These are phyloP conservation scores for Phyllosticta paracitricarpa DNA, from an alignment of 2,329 filamentous ascomycete species.

Conservation along the genomic window DNA sequence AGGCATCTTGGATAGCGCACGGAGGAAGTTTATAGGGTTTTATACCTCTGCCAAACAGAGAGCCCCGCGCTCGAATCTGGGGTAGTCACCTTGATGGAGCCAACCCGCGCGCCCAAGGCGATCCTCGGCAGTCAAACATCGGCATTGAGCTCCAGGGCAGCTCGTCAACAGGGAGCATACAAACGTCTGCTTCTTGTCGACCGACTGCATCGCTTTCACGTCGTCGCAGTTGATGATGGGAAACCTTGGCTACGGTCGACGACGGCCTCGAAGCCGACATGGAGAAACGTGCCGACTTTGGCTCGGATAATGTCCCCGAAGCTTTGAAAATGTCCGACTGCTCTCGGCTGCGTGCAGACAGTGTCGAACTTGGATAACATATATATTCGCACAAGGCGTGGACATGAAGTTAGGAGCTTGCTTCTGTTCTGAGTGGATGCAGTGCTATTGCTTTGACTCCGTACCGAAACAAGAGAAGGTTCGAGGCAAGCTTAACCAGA, in stretches of 20 bases:
- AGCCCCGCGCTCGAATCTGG: constrained; percentile 9
- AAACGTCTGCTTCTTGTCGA: too few species aligned
- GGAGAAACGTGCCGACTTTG: not conserved
- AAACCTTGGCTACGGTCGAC: not conserved
- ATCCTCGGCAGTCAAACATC: constrained; percentile 10
- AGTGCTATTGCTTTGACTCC: too few species aligned
- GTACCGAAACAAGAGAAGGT: too few species aligned
- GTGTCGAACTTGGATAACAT: not conserved
- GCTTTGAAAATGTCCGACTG: not conserved
- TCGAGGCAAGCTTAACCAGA: too few species aligned
- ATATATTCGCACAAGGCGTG: not conserved
- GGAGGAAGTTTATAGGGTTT: not conserved
- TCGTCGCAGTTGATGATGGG: not conserved
- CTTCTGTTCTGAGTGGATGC: too few species aligned
- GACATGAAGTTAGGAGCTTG: too few species aligned
- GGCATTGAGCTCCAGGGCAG: constrained; percentile 2
- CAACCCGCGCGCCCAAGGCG: constrained; percentile 6
- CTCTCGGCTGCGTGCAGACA: not conserved
- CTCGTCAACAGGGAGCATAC: not conserved
- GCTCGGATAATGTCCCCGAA: not conserved
- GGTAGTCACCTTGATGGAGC: constrained; percentile 10
- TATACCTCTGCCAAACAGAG: constrained; percentile 3
- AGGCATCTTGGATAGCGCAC: not conserved
- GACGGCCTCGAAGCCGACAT: not conserved
- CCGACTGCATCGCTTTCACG: not conserved